These are phyloP conservation scores for Pyrenula massariospora DNA, from an alignment of 495 filamentous ascomycete genomes.

Conservation along the genomic window DNA sequence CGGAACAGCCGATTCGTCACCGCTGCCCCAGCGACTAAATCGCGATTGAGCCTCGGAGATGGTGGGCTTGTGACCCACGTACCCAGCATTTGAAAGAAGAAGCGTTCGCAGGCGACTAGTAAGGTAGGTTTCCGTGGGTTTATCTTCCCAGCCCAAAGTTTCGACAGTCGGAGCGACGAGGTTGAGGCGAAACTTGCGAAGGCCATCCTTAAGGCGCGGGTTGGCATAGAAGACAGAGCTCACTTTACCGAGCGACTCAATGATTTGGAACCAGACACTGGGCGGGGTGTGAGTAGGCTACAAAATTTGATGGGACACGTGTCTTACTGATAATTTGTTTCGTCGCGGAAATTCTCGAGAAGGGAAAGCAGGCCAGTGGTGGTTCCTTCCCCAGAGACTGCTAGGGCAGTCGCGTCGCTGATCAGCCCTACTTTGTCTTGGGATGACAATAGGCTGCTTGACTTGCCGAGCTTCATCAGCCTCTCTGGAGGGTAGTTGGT, in stretches of 20 bases:
- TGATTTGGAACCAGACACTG: constrained; percentile 75
- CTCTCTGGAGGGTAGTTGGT: constrained; percentile 79
- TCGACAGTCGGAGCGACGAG: constrained; percentile 61
- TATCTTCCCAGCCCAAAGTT: constrained; percentile 75
- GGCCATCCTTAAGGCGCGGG: constrained; percentile 42
- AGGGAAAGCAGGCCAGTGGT: constrained; percentile 72
- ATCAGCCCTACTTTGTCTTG: constrained; percentile 88
- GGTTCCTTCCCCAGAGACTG: constrained; percentile 70
- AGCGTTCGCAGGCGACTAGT: constrained; percentile 68
- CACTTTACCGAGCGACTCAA: constrained; percentile 53
- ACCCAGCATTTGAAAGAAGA: constrained; percentile 62
- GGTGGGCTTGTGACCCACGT: constrained; percentile 29
- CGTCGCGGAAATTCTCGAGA: constrained; percentile 67
- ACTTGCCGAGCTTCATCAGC: constrained; percentile 65
- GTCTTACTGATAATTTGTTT: constrained; percentile 62
- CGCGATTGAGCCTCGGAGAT: constrained; percentile 57
- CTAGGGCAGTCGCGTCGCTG: constrained; percentile 84
- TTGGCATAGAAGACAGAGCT: constrained; percentile 53
- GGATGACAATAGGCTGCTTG: constrained; percentile 57
- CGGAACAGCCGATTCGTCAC: constrained; percentile 58
- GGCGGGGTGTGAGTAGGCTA: constrained; percentile 12
- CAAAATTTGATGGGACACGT: too few relatives aligned
- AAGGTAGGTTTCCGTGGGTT: constrained; percentile 66
- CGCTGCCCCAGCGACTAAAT: constrained; percentile 62
- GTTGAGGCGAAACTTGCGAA: constrained; percentile 63